Evolutionary conservation across 305 asterid genomes (phyloP).

Genomic region (Salvia sclarea): DNA sequence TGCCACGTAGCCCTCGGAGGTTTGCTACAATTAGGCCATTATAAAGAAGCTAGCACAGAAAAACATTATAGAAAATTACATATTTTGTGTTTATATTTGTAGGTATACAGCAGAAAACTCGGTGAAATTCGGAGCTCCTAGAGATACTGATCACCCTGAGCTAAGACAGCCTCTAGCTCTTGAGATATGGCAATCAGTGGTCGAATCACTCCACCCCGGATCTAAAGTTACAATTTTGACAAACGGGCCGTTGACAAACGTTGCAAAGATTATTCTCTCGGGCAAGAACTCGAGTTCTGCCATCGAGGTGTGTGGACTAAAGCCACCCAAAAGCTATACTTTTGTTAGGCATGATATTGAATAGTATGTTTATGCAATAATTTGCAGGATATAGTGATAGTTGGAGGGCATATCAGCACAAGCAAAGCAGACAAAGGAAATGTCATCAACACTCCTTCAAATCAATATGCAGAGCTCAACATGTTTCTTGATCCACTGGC

Average conservation of each 20-base stretch:
- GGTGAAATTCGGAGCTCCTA: slow-evolving; percentile 69
- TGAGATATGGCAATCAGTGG: slow-evolving; percentile 69
- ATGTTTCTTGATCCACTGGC: slow-evolving; percentile 90
- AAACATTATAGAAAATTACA: background rate
- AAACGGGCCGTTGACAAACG: slow-evolving; percentile 84
- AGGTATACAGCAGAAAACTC: slow-evolving; percentile 84
- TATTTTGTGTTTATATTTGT: slow-evolving; percentile 7
- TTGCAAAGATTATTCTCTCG: slow-evolving; percentile 62
- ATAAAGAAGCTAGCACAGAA: background rate
- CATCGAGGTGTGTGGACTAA: slow-evolving; percentile 55
- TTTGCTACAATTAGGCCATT: slow-evolving; percentile 14
- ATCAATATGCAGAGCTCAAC: slow-evolving; percentile 66
- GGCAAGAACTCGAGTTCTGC: slow-evolving; percentile 43
- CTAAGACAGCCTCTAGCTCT: slow-evolving; percentile 80
- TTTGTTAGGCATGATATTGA: background rate
- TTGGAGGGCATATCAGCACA: slow-evolving; percentile 67
- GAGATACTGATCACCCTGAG: slow-evolving; percentile 78
- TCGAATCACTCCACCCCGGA: slow-evolving; percentile 51
- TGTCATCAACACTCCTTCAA: slow-evolving; percentile 61
- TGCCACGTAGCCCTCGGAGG: slow-evolving; percentile 92
- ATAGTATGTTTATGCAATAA: background rate
- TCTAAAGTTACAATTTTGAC: slow-evolving; percentile 69
- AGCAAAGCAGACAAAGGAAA: slow-evolving; percentile 56
- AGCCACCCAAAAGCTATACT: background rate
- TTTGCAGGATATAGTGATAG: slow-evolving; percentile 69